Percentiles rank a stretch among this genome's conserved stretches.
Evolutionary conservation across 2,329 filamentous ascomycete genomes (phyloP).

Genomic region (Fusarium redolens): DNA sequence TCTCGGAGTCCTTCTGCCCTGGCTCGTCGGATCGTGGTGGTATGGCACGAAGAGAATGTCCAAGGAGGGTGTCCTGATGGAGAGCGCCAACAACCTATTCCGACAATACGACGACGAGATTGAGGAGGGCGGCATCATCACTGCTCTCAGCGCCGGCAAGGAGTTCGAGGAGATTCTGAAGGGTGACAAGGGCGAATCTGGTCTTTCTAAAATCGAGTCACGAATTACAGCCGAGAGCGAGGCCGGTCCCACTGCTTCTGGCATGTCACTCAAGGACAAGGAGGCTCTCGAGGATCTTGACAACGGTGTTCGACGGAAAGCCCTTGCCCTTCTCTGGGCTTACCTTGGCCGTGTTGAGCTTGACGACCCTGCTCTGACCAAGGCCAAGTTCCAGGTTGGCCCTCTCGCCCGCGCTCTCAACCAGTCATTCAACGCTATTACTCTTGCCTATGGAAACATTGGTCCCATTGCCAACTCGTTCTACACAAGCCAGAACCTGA

Average conservation of each 20-base stretch:
- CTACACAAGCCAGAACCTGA: constrained; percentile 83
- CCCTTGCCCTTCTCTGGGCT: constrained; percentile 91
- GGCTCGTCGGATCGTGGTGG: constrained; percentile 97
- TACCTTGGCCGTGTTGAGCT: constrained; percentile 92
- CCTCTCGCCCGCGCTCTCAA: constrained; percentile 87
- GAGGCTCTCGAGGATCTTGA: constrained; percentile 83
- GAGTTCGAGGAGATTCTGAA: constrained; percentile 84
- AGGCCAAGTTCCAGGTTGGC: constrained; percentile 89
- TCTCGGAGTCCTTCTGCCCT: constrained; percentile 90
- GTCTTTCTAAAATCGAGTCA: constrained; percentile 85
- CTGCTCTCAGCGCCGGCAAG: constrained; percentile 84
- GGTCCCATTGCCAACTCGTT: constrained; percentile 85
- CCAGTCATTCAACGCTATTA: constrained; percentile 86
- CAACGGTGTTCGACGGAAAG: constrained; percentile 83
- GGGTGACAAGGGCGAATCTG: constrained; percentile 82
- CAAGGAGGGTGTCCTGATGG: constrained; percentile 91
- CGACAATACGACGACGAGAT: constrained; percentile 89
- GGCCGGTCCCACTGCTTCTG: constrained; percentile 61
- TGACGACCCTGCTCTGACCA: constrained; percentile 79
- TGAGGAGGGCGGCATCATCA: constrained; percentile 81
- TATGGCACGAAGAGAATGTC: constrained; percentile 94
- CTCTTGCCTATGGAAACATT: constrained; percentile 87
- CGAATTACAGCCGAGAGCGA: constrained; percentile 75
- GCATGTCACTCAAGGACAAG: constrained; percentile 79
- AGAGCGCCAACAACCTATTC: constrained; percentile 95